phyloP scores from a whole-genome alignment of 176 grass and related monocot species.

The Carex myosuroides region DNA sequence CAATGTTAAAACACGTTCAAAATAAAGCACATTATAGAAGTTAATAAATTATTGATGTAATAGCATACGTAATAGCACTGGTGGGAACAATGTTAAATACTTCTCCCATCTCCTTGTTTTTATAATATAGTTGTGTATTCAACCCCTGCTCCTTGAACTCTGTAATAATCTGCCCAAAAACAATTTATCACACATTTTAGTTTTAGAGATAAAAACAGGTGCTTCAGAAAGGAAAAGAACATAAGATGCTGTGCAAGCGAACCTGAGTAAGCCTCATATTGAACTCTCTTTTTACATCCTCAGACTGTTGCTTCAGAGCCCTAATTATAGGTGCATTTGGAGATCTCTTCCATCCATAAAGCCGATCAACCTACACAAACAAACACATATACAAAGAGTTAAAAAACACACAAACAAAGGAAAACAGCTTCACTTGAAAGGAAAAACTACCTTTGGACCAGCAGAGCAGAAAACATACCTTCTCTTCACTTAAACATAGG shows the following conservation, averaged over 20 bases:
- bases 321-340: slow-evolving; percentile 73
- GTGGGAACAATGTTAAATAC: slow-evolving; percentile 64
- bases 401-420: not conserved
- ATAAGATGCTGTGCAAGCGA: slow-evolving; percentile 9
- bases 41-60: not conserved
- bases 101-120: slow-evolving; percentile 54
- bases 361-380: slow-evolving; percentile 74
- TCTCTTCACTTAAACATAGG: not conserved
- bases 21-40: not conserved
- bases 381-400: slow-evolving; percentile 2
- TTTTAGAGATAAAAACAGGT: not conserved
- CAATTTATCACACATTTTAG: not conserved
- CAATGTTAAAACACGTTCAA: not conserved
- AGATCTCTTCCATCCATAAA: slow-evolving; percentile 81
- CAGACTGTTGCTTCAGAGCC: slow-evolving; percentile 68
- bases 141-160: slow-evolving; percentile 44
- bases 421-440: not conserved
- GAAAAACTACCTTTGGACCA: slow-evolving; percentile 3
- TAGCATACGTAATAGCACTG: slow-evolving; percentile 45
- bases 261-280: slow-evolving; percentile 89
- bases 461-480: slow-evolving; percentile 4
- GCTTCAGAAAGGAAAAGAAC: not conserved
- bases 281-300: slow-evolving; percentile 92
- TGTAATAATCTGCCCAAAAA: slow-evolving; percentile 35
- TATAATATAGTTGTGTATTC: slow-evolving; percentile 59